Evolutionary conservation across 2,329 filamentous ascomycete species (phyloP).

Genomic region (Nannizziopsis barbatae): DNA sequence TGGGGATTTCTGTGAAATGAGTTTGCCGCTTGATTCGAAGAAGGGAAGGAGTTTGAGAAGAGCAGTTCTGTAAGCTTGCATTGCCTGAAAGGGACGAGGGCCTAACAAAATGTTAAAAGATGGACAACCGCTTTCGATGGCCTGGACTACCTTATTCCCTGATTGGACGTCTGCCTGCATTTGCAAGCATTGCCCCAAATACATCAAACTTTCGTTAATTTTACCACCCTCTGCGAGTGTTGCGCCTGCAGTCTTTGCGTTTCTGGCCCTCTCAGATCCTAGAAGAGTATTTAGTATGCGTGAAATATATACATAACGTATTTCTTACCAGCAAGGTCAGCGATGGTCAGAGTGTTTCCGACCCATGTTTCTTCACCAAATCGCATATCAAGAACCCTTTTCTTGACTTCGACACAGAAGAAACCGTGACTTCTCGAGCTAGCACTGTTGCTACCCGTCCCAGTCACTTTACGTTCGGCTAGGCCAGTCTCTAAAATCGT

Average conservation of each 20-base stretch:
- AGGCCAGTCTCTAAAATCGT: constrained; percentile 83
- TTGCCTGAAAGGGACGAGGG: constrained; percentile 66
- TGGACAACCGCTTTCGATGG: background rate
- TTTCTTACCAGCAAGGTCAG: constrained; percentile 66
- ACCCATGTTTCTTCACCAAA: constrained; percentile 54
- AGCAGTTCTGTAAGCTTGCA: constrained; percentile 77
- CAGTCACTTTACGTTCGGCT: constrained; percentile 74
- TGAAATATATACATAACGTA: background rate
- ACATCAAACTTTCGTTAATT: constrained; percentile 98
- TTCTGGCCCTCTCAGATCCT: constrained; percentile 78
- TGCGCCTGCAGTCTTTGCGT: constrained; percentile 85
- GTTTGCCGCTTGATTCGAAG: constrained; percentile 40
- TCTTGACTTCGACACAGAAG: constrained; percentile 91
- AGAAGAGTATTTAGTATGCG: constrained; percentile 17
- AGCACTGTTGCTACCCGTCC: constrained; percentile 84
- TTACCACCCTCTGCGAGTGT: constrained; percentile 93
- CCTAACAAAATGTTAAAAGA: constrained; percentile 36
- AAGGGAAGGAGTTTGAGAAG: constrained; percentile 79
- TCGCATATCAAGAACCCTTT: constrained; percentile 45
- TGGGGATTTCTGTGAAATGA: constrained; percentile 48
- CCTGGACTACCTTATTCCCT: constrained; percentile 53
- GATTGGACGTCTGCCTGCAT: constrained; percentile 75
- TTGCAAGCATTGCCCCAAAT: constrained; percentile 89
- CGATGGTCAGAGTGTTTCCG: constrained; percentile 71
- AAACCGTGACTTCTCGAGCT: constrained; percentile 92